These are phyloP conservation scores for Musa beccarii DNA, from an alignment of 176 grass and related monocot genomes.

Conservation along the genomic window DNA sequence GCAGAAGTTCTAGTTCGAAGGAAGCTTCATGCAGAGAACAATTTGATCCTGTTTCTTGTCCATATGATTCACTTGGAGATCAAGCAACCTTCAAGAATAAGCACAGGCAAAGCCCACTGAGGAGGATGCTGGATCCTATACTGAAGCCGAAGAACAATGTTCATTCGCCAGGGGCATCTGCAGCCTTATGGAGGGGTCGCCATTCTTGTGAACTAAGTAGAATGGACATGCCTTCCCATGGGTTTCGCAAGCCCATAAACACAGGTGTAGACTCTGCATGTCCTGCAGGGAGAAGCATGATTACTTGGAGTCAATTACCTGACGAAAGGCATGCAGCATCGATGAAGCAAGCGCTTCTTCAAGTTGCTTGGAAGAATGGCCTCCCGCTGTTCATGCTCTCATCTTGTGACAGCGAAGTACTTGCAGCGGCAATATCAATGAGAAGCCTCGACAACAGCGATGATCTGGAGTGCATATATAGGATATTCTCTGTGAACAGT, in stretches of 20 bases:
- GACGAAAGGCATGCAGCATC: slow-evolving; percentile 32
- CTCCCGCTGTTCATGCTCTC: slow-evolving; percentile 90
- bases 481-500: slow-evolving; percentile 67
- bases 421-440: slow-evolving; percentile 64
- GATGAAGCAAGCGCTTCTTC: slow-evolving; percentile 76
- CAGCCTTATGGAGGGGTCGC: slow-evolving; percentile 25
- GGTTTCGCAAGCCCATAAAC: slow-evolving; percentile 26
- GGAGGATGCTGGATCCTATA: slow-evolving; percentile 91
- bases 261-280: slow-evolving; percentile 34
- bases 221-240: slow-evolving; percentile 25
- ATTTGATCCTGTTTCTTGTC: background rate
- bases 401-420: slow-evolving; percentile 69
- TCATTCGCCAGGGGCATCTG: slow-evolving; percentile 29
- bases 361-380: slow-evolving; percentile 81
- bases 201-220: slow-evolving; percentile 34
- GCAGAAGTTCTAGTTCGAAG: slow-evolving; percentile 58
- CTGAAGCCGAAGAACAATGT: slow-evolving; percentile 50
- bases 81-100: slow-evolving; percentile 43
- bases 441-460: slow-evolving; percentile 23
- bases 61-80: slow-evolving; percentile 39
- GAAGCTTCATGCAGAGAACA: slow-evolving; percentile 25
- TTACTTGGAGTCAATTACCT: slow-evolving; percentile 15
- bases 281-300: slow-evolving; percentile 24
- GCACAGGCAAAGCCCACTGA: slow-evolving; percentile 67
- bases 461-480: slow-evolving; percentile 56